Percentiles rank a stretch among this genome's conserved stretches.
These are phyloP conservation scores for Pseudogymnoascus sp. DNA, from an alignment of 2,329 filamentous ascomycete species.

Conservation along the genomic window DNA sequence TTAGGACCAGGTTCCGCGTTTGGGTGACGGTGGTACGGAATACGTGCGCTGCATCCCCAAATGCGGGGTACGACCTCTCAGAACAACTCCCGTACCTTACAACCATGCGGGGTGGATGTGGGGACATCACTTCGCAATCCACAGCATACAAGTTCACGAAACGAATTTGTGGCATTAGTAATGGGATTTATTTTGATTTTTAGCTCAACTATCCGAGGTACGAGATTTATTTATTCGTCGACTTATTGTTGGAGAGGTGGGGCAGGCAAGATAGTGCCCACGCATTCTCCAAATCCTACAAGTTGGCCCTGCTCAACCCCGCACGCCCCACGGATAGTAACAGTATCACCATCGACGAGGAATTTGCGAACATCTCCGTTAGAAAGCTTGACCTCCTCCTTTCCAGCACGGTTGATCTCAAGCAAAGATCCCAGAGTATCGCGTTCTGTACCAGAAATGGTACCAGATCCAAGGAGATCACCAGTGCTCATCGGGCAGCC, in stretches of 20 bases:
- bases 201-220: neutral
- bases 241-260: constrained; percentile 4
- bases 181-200: neutral
- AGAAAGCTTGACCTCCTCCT: constrained; percentile 52
- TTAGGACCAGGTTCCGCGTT: neutral
- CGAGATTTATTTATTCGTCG: neutral
- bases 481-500: constrained; percentile 69
- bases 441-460: constrained; percentile 60
- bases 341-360: constrained; percentile 65
- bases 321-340: constrained; percentile 59
- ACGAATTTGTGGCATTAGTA: neutral
- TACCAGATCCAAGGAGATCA: constrained; percentile 71
- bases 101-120: neutral
- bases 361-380: constrained; percentile 64
- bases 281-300: constrained; percentile 71
- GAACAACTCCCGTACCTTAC: neutral
- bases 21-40: neutral
- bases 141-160: neutral
- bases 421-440: constrained; percentile 60
- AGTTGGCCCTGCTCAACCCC: constrained; percentile 54
- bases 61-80: neutral
- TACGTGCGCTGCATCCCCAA: neutral
- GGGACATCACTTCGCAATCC: neutral
- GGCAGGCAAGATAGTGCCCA: constrained; percentile 46
- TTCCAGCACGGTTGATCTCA: constrained; percentile 66